Percentiles rank a stretch among this genome's conserved stretches.
These are phyloP conservation scores for Phytophthora tubulina DNA, from an alignment of 352 stramenopile species.

Conservation along the genomic window DNA sequence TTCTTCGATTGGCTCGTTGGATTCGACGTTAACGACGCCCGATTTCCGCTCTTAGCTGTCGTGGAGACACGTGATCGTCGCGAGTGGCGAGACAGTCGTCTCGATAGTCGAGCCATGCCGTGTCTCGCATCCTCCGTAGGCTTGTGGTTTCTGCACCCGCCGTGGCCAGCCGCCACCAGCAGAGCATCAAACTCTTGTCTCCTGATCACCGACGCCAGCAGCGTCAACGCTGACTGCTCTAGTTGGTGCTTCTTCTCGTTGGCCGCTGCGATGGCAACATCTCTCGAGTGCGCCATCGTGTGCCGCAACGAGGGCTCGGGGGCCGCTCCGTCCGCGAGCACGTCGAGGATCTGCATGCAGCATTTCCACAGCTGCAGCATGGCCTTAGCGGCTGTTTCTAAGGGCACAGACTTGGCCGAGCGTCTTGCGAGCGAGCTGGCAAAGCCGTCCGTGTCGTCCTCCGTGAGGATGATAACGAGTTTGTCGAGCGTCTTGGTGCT, in stretches of 20 bases:
- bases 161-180: constrained; percentile 57
- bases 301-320: constrained; percentile 37
- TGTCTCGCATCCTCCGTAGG: constrained; percentile 31
- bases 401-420: constrained; percentile 41
- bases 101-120: constrained; percentile 30
- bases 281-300: constrained; percentile 39
- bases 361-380: constrained; percentile 72
- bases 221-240: constrained; percentile 43
- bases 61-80: constrained; percentile 40
- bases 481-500: constrained; percentile 50
- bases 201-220: constrained; percentile 57
- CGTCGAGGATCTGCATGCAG: constrained; percentile 59
- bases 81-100: constrained; percentile 31
- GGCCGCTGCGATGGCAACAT: constrained; percentile 25
- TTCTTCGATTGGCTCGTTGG: constrained; percentile 10
- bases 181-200: constrained; percentile 68
- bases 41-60: constrained; percentile 12
- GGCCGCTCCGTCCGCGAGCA: constrained; percentile 39
- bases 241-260: constrained; percentile 47
- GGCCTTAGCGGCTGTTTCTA: constrained; percentile 50
- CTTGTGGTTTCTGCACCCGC: constrained; percentile 64
- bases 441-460: constrained; percentile 47
- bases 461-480: constrained; percentile 43
- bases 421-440: constrained; percentile 39
- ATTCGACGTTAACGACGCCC: constrained; percentile 12